A percentile compares a stretch with the other conserved stretches of the same genome.
These are phyloP conservation scores for Dillenia suffruticosa DNA, from an alignment of 164 flowering plant species.

Conservation along the genomic window DNA sequence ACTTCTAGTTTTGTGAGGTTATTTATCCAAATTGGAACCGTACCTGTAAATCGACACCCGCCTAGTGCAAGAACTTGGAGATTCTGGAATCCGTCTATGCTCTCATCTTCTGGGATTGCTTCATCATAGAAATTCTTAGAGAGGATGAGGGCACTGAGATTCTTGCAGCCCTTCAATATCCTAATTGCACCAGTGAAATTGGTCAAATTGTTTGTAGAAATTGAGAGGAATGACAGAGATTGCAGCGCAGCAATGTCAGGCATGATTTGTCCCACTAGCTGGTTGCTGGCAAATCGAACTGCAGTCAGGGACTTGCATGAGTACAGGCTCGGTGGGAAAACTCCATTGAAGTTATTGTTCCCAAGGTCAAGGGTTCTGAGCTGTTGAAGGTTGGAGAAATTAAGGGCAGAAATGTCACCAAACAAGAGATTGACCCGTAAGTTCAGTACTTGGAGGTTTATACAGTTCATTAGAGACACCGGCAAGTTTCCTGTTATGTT, in stretches of 20 bases:
- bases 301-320: conserved; percentile 48
- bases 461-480: conserved; percentile 38
- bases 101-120: conserved; percentile 28
- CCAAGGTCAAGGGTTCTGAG: conserved; percentile 25
- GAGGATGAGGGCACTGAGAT: conserved; percentile 37
- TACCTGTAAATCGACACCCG: conserved; percentile 42
- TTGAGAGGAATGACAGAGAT: conserved; percentile 49
- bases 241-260: conserved; percentile 30
- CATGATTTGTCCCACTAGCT: conserved; percentile 37
- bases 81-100: conserved; percentile 35
- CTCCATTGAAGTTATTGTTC: conserved; percentile 45
- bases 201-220: conserved; percentile 41
- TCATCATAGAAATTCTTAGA: conserved; percentile 42
- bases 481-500: conserved; percentile 48
- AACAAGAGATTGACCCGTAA: conserved; percentile 31
- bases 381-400: conserved; percentile 20
- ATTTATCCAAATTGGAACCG: conserved; percentile 47
- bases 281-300: conserved; percentile 39
- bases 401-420: conserved; percentile 17
- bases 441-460: conserved; percentile 27
- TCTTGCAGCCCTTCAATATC: conserved; percentile 34
- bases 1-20: conserved; percentile 34
- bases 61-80: conserved; percentile 47
- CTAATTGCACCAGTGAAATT: conserved; percentile 41
- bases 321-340: conserved; percentile 41